Conservation (phyloP, 768 basidiomycete genomes). For the Pisolithus marmoratus region DNA sequence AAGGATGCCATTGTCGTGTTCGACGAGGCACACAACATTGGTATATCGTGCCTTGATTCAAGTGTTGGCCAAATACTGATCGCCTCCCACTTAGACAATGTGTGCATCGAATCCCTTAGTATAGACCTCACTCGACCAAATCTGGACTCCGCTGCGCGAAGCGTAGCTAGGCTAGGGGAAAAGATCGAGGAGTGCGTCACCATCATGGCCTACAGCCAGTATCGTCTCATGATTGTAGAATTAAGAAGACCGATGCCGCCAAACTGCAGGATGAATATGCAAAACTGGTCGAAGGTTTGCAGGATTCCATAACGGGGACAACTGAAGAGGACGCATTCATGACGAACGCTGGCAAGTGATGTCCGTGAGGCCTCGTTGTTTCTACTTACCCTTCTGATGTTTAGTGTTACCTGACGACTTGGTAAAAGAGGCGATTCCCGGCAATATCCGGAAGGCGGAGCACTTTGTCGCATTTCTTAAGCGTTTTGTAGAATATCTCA, state of each 20-base stretch:
- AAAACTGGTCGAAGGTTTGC: constrained; percentile 89
- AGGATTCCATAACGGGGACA: constrained; percentile 58
- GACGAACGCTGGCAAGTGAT: constrained; percentile 74
- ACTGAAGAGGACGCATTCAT: constrained; percentile 77
- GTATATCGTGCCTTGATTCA: constrained; percentile 35
- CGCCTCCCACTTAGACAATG: constrained; percentile 62
- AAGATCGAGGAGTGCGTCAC: constrained; percentile 86
- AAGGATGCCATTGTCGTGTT: constrained; percentile 99
- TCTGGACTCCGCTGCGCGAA: constrained; percentile 90
- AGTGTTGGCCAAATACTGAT: too few species aligned
- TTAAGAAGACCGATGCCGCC: constrained; percentile 88
- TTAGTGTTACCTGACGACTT: constrained; percentile 91
- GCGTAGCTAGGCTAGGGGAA: constrained; percentile 78
- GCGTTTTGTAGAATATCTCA: constrained; percentile 97
- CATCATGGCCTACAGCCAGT: background rate
- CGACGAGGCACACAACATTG: constrained; percentile 99
- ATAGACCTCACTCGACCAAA: constrained; percentile 97
- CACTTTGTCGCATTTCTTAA: constrained; percentile 99
- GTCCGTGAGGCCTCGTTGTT: background rate
- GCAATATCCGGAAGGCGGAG: constrained; percentile 97
- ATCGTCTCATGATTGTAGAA: constrained; percentile 43
- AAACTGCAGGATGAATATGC: constrained; percentile 97
- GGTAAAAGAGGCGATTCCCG: constrained; percentile 91
- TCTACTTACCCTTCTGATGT: background rate
- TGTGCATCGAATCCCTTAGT: constrained; percentile 97